Evolutionary conservation across 2,329 filamentous ascomycete genomes (phyloP).

Genomic region (Alternaria ventricosa): DNA sequence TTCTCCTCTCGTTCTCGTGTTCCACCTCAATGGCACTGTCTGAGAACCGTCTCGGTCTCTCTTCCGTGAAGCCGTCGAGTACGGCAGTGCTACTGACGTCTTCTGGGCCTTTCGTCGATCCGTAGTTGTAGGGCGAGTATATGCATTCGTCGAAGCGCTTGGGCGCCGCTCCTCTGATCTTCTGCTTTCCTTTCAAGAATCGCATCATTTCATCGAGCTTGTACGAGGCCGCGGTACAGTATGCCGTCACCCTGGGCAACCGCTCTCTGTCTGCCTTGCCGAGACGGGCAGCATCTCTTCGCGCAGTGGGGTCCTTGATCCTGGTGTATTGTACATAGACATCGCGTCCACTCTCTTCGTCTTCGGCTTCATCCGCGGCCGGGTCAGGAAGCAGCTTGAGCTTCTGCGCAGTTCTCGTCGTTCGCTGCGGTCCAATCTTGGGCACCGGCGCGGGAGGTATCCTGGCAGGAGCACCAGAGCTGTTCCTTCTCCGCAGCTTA

Average conservation of each 20-base stretch:
- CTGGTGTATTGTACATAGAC: slow-evolving; percentile 98
- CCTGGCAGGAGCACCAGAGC: slow-evolving; percentile 69
- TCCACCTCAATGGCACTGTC: slow-evolving; percentile 75
- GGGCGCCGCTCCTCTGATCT: slow-evolving; percentile 78
- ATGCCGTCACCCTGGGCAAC: slow-evolving; percentile 90
- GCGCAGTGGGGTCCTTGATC: slow-evolving; percentile 94
- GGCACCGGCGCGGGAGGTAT: slow-evolving; percentile 52
- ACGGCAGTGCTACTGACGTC: slow-evolving; percentile 44
- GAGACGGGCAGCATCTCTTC: slow-evolving; percentile 87
- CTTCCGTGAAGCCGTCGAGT: slow-evolving; percentile 32
- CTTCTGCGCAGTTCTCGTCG: slow-evolving; percentile 94
- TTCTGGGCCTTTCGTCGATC: slow-evolving; percentile 50
- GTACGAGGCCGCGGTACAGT: slow-evolving; percentile 93
- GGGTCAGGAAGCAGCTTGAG: slow-evolving; percentile 95
- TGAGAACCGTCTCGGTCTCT: slow-evolving; percentile 69
- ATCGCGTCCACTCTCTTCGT: slow-evolving; percentile 92
- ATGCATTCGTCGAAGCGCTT: slow-evolving; percentile 98
- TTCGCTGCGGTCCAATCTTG: slow-evolving; percentile 93
- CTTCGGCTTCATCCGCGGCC: slow-evolving; percentile 74
- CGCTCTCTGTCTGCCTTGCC: slow-evolving; percentile 91
- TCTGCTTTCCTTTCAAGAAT: slow-evolving; percentile 84
- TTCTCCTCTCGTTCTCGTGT: slow-evolving; percentile 61
- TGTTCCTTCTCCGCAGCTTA: slow-evolving; percentile 86
- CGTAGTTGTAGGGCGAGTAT: slow-evolving; percentile 91
- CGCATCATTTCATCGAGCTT: slow-evolving; percentile 87